Evolutionary conservation across 345 rosid genomes (phyloP).

Genomic region (Bretschneidera sinensis): DNA sequence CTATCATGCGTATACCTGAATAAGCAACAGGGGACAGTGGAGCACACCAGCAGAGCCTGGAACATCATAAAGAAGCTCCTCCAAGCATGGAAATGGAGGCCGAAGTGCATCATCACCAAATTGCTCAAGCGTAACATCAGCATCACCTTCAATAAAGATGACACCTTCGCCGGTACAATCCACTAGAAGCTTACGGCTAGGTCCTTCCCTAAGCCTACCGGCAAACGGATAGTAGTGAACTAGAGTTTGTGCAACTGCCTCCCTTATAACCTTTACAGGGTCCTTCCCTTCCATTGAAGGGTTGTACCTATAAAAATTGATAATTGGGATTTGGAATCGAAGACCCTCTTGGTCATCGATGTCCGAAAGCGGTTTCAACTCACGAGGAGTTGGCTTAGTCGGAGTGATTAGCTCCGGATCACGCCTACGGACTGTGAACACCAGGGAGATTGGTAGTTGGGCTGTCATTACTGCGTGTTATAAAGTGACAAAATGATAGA

Average conservation of each 20-base stretch:
- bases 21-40: slow-evolving; percentile 24
- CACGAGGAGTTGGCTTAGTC: slow-evolving; percentile 30
- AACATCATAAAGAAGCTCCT: slow-evolving; percentile 28
- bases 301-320: slow-evolving; percentile 23
- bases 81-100: slow-evolving; percentile 34
- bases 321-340: slow-evolving; percentile 23
- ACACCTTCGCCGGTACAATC: slow-evolving; percentile 38
- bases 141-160: slow-evolving; percentile 36
- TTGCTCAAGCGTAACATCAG: slow-evolving; percentile 25
- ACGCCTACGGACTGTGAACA: slow-evolving; percentile 24
- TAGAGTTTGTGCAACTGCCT: slow-evolving; percentile 22
- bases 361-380: slow-evolving; percentile 34
- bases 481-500: too few relatives aligned
- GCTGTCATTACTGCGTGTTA: not conserved
- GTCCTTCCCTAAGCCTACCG: slow-evolving; percentile 34
- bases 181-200: slow-evolving; percentile 23
- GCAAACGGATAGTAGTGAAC: slow-evolving; percentile 29
- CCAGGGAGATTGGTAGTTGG: slow-evolving; percentile 13
- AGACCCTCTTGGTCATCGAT: slow-evolving; percentile 38
- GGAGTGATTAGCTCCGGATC: slow-evolving; percentile 29
- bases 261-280: slow-evolving; percentile 23
- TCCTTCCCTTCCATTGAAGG: slow-evolving; percentile 11
- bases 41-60: slow-evolving; percentile 22
- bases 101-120: slow-evolving; percentile 24
- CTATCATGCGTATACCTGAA: too few relatives aligned